Conservation (phyloP, 2,329 filamentous ascomycete genomes). For the Lomentospora prolificans region DNA sequence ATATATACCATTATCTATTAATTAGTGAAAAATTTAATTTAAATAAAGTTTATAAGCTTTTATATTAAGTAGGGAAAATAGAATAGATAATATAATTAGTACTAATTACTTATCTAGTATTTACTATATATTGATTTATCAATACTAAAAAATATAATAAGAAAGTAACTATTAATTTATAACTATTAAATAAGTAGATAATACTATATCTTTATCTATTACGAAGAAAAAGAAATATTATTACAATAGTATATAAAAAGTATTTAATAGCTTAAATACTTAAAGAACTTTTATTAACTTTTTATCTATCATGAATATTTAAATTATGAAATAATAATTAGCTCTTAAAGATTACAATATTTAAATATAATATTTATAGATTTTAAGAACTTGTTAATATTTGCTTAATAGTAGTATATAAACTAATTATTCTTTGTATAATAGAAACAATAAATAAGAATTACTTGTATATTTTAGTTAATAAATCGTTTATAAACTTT, state of each 20-base stretch:
- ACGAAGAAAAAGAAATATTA: not conserved
- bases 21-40: not conserved
- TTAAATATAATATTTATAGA: slow-evolving; percentile 5
- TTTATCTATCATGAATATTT: not conserved
- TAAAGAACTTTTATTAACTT: not conserved
- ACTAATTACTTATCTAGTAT: not conserved
- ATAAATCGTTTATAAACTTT: not conserved
- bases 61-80: not conserved
- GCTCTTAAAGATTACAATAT: not conserved
- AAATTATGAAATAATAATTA: not conserved
- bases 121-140: not conserved
- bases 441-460: not conserved
- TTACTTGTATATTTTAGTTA: not conserved
- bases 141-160: not conserved
- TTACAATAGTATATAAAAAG: not conserved
- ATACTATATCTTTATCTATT: not conserved
- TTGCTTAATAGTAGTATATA: slow-evolving; percentile 11
- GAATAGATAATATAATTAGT: not conserved
- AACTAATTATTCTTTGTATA: slow-evolving; percentile 7
- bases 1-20: not conserved
- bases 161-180: not conserved
- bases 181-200: not conserved
- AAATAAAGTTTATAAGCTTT: not conserved
- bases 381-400: slow-evolving; percentile 6
- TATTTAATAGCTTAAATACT: not conserved